These are phyloP conservation scores for Helicocarpus griseus DNA, from an alignment of 2,329 filamentous ascomycete species.

Conservation along the genomic window DNA sequence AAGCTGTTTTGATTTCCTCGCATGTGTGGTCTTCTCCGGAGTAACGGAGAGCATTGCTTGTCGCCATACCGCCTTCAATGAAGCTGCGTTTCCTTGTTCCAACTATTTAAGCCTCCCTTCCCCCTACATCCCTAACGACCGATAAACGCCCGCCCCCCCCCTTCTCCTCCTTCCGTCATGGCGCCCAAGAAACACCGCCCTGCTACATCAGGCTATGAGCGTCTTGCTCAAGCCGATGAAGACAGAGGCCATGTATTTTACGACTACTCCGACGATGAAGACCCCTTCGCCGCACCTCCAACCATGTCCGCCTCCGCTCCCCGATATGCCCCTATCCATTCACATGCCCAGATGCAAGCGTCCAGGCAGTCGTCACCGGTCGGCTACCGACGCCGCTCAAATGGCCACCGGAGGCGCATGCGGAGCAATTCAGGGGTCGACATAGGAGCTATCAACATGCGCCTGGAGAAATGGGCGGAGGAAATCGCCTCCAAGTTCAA, in stretches of 20 bases:
- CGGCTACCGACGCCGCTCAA: slow-evolving; percentile 35
- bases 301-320: slow-evolving; percentile 47
- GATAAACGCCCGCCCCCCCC: neutral
- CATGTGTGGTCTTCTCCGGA: neutral
- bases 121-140: no score
- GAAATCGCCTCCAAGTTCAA: slow-evolving; percentile 98
- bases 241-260: slow-evolving; percentile 36
- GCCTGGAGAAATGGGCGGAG: slow-evolving; percentile 91
- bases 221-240: slow-evolving; percentile 71
- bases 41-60: neutral
- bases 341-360: slow-evolving; percentile 42
- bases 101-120: neutral
- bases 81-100: neutral
- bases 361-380: slow-evolving; percentile 29
- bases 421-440: slow-evolving; percentile 79
- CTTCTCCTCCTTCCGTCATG: slow-evolving; percentile 3
- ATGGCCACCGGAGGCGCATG: slow-evolving; percentile 39
- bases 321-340: slow-evolving; percentile 52
- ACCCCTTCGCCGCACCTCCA: slow-evolving; percentile 44
- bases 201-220: slow-evolving; percentile 73
- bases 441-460: slow-evolving; percentile 94
- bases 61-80: neutral
- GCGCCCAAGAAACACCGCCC: slow-evolving; percentile 48
- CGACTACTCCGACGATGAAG: slow-evolving; percentile 56
- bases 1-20: neutral